phyloP scores from a whole-genome alignment of 169 alveolate species.

The Plasmodium billcollinsi region DNA sequence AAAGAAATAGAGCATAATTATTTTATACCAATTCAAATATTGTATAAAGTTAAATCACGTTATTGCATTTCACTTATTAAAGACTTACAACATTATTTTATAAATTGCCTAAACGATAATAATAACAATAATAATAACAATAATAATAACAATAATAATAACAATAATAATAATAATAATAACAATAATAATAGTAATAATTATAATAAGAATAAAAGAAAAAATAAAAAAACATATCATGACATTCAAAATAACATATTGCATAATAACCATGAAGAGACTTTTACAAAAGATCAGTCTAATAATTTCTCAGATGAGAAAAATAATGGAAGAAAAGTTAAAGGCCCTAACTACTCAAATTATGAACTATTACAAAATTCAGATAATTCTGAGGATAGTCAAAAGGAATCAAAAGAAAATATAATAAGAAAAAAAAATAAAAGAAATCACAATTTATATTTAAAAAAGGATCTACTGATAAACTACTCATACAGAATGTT shows the following conservation, averaged over 20 bases:
- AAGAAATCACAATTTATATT: not conserved
- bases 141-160: not conserved
- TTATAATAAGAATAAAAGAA: not conserved
- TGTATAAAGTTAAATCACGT: slow-evolving; percentile 13
- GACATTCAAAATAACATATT: too few species aligned
- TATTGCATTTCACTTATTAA: slow-evolving; percentile 9
- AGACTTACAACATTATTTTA: slow-evolving; percentile 31
- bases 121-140: not conserved
- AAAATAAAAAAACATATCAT: not conserved
- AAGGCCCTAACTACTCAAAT: not conserved
- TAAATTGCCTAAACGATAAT: slow-evolving; percentile 4
- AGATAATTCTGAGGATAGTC: not conserved
- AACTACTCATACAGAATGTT: too few species aligned
- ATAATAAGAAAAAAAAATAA: slow-evolving; percentile 3
- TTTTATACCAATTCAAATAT: slow-evolving; percentile 42
- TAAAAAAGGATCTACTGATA: too few species aligned
- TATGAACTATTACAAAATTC: not conserved
- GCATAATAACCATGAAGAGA: too few species aligned
- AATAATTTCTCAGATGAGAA: not conserved
- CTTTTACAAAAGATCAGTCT: too few species aligned
- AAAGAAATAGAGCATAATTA: slow-evolving; percentile 11
- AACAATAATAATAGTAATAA: not conserved
- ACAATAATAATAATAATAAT: too few species aligned
- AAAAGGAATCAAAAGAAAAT: not conserved
- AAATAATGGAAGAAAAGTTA: not conserved